Percentiles rank a stretch among this genome's conserved stretches.
phyloP scores from a whole-genome alignment of 371 early-diverging fungal genomes.

The Syncephalastrum racemosum region DNA sequence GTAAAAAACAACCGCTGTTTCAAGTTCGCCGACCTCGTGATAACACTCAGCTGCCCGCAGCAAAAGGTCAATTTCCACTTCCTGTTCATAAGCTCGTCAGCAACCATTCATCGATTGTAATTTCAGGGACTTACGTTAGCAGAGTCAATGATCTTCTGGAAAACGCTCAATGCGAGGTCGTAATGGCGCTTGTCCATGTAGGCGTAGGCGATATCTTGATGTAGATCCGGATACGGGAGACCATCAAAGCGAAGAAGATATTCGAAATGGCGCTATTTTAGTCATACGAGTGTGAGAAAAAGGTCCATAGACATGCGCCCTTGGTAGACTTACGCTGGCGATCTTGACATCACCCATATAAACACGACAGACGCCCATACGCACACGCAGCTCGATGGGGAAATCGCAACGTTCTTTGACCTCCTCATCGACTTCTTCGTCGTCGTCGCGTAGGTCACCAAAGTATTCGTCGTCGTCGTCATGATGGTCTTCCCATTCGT shows the following conservation, averaged over 20 bases:
- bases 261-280: constrained; percentile 64
- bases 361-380: constrained; percentile 82
- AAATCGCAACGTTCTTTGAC: constrained; percentile 46
- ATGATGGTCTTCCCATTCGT: constrained; percentile 50
- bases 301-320: background rate
- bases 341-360: constrained; percentile 65
- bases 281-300: background rate
- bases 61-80: constrained; percentile 49
- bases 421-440: constrained; percentile 17
- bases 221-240: constrained; percentile 73
- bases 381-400: constrained; percentile 82
- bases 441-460: constrained; percentile 12
- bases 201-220: constrained; percentile 80
- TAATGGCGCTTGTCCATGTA: constrained; percentile 70
- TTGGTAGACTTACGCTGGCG: constrained; percentile 56
- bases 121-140: constrained; percentile 46
- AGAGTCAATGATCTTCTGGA: constrained; percentile 56
- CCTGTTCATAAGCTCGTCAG: constrained; percentile 19
- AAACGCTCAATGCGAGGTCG: constrained; percentile 65
- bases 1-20: constrained; percentile 64
- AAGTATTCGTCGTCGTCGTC: constrained; percentile 62
- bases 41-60: constrained; percentile 69
- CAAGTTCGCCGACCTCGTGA: constrained; percentile 66
- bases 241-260: constrained; percentile 55
- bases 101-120: background rate